phyloP scores from a whole-genome alignment of 2,329 filamentous ascomycete species.

The Nemania sp. region DNA sequence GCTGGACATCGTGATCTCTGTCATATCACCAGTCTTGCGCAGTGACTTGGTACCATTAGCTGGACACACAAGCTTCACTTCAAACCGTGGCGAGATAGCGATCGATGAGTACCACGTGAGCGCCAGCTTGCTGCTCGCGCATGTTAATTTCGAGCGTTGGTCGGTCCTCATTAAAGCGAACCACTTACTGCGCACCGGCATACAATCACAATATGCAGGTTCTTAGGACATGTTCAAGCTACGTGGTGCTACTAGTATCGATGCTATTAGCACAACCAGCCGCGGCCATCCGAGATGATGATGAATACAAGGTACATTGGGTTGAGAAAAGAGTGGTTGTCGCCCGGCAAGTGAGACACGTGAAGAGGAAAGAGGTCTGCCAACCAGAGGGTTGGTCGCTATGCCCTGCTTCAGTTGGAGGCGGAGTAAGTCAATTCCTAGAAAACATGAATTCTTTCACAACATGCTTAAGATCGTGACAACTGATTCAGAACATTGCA shows the following conservation, averaged over 20 bases:
- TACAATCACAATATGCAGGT: slow-evolving; percentile 27
- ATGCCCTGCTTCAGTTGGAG: slow-evolving; percentile 36
- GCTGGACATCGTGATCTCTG: neutral
- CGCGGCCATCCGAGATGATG: slow-evolving; percentile 8
- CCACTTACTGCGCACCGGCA: neutral
- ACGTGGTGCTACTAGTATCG: slow-evolving; percentile 25
- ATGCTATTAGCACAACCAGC: slow-evolving; percentile 20
- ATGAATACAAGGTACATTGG: slow-evolving; percentile 30
- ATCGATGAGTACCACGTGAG: neutral
- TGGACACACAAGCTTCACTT: neutral
- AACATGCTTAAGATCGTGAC: neutral
- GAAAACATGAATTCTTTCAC: neutral
- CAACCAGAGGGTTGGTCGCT: slow-evolving; percentile 27
- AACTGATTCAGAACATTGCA: slow-evolving; percentile 2
- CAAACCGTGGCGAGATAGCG: neutral
- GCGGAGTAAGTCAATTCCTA: slow-evolving; percentile 37
- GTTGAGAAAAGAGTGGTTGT: slow-evolving; percentile 32
- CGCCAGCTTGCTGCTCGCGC: neutral
- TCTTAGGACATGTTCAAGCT: slow-evolving; percentile 21
- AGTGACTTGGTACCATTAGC: neutral
- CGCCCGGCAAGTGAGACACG: slow-evolving; percentile 32
- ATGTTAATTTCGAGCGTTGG: neutral
- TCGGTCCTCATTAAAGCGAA: neutral
- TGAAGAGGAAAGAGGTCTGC: slow-evolving; percentile 36
- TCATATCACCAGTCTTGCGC: neutral